Evolutionary conservation across 306 rosid species (phyloP).

Genomic region (Dryas octopetala): DNA sequence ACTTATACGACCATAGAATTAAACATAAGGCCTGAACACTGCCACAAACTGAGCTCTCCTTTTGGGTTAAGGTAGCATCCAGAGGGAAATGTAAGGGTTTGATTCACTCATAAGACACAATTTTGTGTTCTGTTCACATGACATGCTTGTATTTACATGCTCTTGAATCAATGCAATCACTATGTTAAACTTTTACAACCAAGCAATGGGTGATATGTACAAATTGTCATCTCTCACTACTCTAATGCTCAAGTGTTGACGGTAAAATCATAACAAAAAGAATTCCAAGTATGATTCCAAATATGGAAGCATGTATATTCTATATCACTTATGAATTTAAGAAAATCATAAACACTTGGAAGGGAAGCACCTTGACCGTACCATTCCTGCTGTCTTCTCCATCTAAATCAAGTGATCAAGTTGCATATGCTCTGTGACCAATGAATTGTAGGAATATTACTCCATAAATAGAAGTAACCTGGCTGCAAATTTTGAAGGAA

Average conservation of each 20-base stretch:
- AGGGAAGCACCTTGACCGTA: constrained; percentile 3
- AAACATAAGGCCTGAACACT: neutral
- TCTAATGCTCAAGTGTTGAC: neutral
- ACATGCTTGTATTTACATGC: neutral
- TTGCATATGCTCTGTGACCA: neutral
- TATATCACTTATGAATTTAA: neutral
- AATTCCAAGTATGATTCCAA: neutral
- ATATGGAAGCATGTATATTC: neutral
- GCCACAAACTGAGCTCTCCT: constrained; percentile 1
- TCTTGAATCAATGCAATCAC: neutral
- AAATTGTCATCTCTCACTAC: neutral
- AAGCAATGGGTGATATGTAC: neutral
- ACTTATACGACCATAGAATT: neutral
- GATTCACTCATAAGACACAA: neutral
- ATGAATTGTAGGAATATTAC: neutral
- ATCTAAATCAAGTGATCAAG: neutral
- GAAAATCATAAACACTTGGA: neutral
- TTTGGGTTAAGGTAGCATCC: neutral
- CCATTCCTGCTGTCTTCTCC: neutral
- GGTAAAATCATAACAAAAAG: neutral
- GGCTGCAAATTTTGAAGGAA: neutral
- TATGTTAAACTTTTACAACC: neutral
- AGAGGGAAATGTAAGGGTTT: neutral
- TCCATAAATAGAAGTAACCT: neutral
- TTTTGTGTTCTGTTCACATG: neutral